Evolutionary conservation across 2,329 filamentous ascomycete genomes (phyloP).

Genomic region (Colletotrichum nymphaeae): DNA sequence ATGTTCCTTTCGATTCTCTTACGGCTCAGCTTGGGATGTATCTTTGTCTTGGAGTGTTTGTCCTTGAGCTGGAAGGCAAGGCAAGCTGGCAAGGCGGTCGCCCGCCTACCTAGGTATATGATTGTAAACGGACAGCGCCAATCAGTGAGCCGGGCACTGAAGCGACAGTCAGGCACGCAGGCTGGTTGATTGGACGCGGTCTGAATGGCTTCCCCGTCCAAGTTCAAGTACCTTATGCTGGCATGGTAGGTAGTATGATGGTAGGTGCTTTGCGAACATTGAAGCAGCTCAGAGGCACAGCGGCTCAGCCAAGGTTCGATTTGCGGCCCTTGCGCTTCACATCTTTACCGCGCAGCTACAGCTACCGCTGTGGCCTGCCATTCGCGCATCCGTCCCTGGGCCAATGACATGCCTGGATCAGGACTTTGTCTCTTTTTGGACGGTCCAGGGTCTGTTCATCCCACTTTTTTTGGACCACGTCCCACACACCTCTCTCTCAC

Average conservation of each 20-base stretch:
- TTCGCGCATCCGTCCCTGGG: constrained; percentile 31
- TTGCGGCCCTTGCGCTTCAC: constrained; percentile 34
- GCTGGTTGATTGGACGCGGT: constrained; percentile 15
- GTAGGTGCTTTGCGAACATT: no score
- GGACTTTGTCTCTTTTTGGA: constrained; percentile 5
- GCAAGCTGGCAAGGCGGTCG: neutral
- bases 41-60: neutral
- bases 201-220: neutral
- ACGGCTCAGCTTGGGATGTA: neutral
- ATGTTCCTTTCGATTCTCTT: neutral
- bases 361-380: constrained; percentile 31
- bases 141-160: constrained; percentile 4
- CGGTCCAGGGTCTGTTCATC: constrained; percentile 21
- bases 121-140: constrained; percentile 25
- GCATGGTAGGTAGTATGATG: no score
- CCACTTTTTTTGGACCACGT: constrained; percentile 4
- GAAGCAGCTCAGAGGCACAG: no score
- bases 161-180: constrained; percentile 22
- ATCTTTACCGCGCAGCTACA: constrained; percentile 33
- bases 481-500: neutral
- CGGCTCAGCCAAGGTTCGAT: constrained; percentile 8
- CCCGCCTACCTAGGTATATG: neutral
- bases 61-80: neutral
- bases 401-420: constrained; percentile 32
- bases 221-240: no score